Conservation (phyloP, 306 rosid species). For the Quillaja saponaria region DNA sequence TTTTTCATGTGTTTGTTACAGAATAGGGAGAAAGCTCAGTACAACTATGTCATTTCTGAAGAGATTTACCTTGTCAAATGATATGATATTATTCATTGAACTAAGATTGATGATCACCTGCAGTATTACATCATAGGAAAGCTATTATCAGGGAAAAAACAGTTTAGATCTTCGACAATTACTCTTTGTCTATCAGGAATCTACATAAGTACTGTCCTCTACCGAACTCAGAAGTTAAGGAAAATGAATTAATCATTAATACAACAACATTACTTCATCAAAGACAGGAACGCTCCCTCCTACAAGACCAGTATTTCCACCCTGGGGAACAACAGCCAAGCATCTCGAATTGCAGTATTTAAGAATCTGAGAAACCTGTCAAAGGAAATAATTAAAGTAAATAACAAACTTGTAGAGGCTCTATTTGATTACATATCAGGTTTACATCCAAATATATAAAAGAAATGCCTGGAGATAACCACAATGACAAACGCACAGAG, state of each 20-base stretch:
- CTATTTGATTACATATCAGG: not conserved
- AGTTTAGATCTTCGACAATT: too few relatives aligned
- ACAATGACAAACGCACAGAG: not conserved
- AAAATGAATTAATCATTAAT: constrained; percentile 18
- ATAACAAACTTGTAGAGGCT: constrained; percentile 3
- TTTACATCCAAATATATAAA: not conserved
- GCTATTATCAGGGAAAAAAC: constrained; percentile 13
- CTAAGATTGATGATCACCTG: constrained; percentile 85
- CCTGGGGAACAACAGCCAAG: constrained; percentile 96
- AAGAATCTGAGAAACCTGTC: constrained; percentile 82
- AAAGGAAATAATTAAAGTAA: constrained; percentile 6
- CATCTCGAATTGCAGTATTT: constrained; percentile 76
- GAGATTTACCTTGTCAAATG: constrained; percentile 86
- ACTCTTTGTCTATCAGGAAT: too few relatives aligned
- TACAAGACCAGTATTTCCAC: constrained; percentile 98
- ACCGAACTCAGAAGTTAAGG: constrained; percentile 1
- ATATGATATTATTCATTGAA: constrained; percentile 69
- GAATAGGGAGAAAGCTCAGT: constrained; percentile 7
- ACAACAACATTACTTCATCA: constrained; percentile 75
- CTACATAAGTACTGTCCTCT: constrained; percentile 14
- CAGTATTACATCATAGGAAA: constrained; percentile 39
- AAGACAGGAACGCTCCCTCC: constrained; percentile 98
- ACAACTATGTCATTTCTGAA: constrained; percentile 30
- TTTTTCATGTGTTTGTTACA: too few relatives aligned
- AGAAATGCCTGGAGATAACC: not conserved